phyloP scores from a whole-genome alignment of 257 asterid species.

The Solanum megistacrolobum region DNA sequence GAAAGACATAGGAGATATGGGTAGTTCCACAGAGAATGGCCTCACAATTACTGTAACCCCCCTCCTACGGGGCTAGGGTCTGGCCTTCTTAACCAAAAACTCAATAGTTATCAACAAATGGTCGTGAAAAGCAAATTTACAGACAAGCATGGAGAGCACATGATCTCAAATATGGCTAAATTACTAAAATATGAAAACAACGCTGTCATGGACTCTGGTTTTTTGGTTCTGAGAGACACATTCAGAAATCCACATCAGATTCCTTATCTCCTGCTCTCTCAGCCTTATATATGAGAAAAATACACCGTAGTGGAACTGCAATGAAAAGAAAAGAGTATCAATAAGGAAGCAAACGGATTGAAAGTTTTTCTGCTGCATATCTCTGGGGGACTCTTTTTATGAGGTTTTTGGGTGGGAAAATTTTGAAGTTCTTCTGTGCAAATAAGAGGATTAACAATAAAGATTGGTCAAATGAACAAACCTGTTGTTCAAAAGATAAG shows the following conservation, averaged over 20 bases:
- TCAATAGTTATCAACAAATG: background rate
- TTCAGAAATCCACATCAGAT: slow-evolving; percentile 97
- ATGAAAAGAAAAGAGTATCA: background rate
- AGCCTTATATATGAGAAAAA: slow-evolving; percentile 85
- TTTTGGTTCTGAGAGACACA: slow-evolving; percentile 96
- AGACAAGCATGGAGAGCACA: background rate
- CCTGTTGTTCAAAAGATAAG: slow-evolving; percentile 96
- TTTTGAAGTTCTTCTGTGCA: background rate
- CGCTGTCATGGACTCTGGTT: slow-evolving; percentile 86
- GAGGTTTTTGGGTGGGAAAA: background rate
- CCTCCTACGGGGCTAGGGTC: background rate
- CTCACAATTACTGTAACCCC: background rate
- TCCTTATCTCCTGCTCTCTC: slow-evolving; percentile 95
- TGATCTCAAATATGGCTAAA: background rate
- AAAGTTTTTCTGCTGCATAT: background rate
- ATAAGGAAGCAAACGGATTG: background rate
- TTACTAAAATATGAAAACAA: slow-evolving; percentile 70
- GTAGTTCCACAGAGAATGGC: background rate
- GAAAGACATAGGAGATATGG: background rate
- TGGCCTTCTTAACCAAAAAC: background rate
- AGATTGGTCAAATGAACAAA: slow-evolving; percentile 16
- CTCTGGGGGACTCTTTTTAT: background rate
- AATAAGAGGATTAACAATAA: background rate
- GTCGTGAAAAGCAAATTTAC: background rate
- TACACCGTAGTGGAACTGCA: slow-evolving; percentile 88